These are phyloP conservation scores for Aspergillus bertholletiae DNA, from an alignment of 495 filamentous ascomycete species.

Conservation along the genomic window DNA sequence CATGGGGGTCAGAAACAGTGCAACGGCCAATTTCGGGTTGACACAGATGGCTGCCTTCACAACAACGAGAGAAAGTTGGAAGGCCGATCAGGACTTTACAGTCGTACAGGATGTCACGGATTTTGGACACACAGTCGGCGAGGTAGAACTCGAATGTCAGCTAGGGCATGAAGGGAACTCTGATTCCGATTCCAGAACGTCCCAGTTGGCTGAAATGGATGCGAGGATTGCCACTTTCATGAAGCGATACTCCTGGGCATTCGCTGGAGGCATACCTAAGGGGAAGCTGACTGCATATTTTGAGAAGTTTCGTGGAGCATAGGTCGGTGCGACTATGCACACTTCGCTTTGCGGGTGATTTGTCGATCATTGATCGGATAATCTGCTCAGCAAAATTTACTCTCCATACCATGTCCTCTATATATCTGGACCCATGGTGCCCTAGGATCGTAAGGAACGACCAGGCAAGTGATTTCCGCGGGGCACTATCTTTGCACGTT, in stretches of 20 bases:
- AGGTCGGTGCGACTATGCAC: neutral
- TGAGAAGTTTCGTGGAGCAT: neutral
- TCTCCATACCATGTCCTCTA: neutral
- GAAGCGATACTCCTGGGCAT: constrained; percentile 4
- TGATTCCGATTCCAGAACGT: neutral
- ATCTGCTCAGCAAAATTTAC: constrained; percentile 2
- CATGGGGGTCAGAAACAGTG: neutral
- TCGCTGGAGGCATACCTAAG: neutral
- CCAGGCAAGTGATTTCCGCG: neutral
- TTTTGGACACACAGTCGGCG: constrained; percentile 1
- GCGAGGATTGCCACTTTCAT: neutral
- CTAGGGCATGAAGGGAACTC: neutral
- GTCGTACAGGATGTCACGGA: constrained; percentile 4
- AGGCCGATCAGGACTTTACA: neutral
- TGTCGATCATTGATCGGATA: too few species aligned
- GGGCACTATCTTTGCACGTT: neutral
- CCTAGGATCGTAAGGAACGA: neutral
- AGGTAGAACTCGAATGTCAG: constrained; percentile 2
- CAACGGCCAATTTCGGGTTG: neutral
- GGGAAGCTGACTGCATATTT: constrained; percentile 9
- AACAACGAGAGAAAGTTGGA: neutral
- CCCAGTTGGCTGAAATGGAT: constrained; percentile 6
- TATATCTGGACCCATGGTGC: neutral
- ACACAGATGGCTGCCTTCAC: neutral
- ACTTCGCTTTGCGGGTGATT: too few species aligned